phyloP scores from a whole-genome alignment of 257 asterid species.

The Solanum dulcamara region DNA sequence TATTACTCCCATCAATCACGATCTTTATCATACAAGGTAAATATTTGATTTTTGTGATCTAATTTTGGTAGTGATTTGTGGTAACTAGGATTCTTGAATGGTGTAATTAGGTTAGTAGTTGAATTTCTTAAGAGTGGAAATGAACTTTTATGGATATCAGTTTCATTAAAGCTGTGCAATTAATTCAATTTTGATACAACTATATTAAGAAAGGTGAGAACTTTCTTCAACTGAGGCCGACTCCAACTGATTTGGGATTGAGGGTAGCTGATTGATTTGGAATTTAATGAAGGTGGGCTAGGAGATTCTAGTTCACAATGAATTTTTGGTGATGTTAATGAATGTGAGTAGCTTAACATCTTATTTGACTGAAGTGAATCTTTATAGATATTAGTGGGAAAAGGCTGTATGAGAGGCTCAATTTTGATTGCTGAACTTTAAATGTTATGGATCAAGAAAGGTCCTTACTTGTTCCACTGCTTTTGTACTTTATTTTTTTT shows the following conservation, averaged over 20 bases:
- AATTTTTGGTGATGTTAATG: background rate
- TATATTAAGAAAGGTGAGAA: background rate
- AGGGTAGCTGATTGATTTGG: background rate
- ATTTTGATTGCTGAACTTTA: background rate
- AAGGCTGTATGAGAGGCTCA: background rate
- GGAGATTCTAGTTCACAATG: background rate
- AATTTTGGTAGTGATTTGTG: background rate
- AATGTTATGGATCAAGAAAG: background rate
- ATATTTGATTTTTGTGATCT: background rate
- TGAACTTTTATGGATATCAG: background rate
- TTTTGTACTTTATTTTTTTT: background rate
- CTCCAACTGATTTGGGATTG: background rate
- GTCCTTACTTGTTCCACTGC: background rate
- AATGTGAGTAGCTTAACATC: background rate
- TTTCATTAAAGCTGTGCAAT: background rate
- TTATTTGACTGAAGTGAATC: background rate
- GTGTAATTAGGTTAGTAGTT: background rate
- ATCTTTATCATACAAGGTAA: slow-evolving; percentile 88
- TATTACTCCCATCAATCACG: slow-evolving; percentile 70
- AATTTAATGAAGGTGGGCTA: background rate
- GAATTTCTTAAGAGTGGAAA: background rate
- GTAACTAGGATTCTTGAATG: background rate
- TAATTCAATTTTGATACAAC: background rate
- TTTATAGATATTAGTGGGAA: background rate
- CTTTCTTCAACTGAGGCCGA: background rate